Evolutionary conservation across 129 eudicot species (phyloP).

Genomic region (Pittosporum tobira): DNA sequence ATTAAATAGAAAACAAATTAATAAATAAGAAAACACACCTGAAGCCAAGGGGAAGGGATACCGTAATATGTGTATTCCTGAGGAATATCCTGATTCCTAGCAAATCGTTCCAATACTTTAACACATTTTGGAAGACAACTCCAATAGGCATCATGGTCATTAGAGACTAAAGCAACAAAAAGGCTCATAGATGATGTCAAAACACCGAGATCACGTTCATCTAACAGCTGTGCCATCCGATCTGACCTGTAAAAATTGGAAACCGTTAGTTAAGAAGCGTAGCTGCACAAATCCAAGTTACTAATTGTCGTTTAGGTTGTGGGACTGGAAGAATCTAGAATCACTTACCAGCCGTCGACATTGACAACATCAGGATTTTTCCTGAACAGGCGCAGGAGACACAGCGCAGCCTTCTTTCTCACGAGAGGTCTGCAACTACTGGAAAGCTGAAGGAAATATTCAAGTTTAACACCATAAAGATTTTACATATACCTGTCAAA

Average conservation of each 20-base stretch:
- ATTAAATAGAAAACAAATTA: no score
- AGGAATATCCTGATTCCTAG: slow-evolving; percentile 93
- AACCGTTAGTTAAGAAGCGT: slow-evolving; percentile 7
- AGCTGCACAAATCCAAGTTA: slow-evolving; percentile 11
- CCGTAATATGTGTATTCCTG: slow-evolving; percentile 97
- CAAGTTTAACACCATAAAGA: slow-evolving; percentile 10
- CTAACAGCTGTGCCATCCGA: slow-evolving; percentile 92
- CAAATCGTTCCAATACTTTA: slow-evolving; percentile 87
- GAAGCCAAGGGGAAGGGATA: slow-evolving; percentile 99
- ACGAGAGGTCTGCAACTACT: slow-evolving; percentile 98
- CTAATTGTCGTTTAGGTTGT: neutral
- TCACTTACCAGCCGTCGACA: slow-evolving; percentile 90
- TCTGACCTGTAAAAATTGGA: slow-evolving; percentile 67
- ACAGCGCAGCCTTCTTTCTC: slow-evolving; percentile 98
- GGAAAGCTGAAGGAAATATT: slow-evolving; percentile 56
- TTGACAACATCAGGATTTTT: slow-evolving; percentile 94
- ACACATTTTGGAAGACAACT: slow-evolving; percentile 99
- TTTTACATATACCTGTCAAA: neutral
- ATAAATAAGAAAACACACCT: no score
- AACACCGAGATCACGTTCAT: slow-evolving; percentile 98
- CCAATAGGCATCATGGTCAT: slow-evolving; percentile 91
- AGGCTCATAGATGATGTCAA: slow-evolving; percentile 97
- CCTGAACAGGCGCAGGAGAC: slow-evolving; percentile 82
- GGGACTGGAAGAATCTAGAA: slow-evolving; percentile 5
- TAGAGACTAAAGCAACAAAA: slow-evolving; percentile 89